These are phyloP conservation scores for Backusella psychrophila DNA, from an alignment of 192 early-diverging fungal species.

Conservation along the genomic window DNA sequence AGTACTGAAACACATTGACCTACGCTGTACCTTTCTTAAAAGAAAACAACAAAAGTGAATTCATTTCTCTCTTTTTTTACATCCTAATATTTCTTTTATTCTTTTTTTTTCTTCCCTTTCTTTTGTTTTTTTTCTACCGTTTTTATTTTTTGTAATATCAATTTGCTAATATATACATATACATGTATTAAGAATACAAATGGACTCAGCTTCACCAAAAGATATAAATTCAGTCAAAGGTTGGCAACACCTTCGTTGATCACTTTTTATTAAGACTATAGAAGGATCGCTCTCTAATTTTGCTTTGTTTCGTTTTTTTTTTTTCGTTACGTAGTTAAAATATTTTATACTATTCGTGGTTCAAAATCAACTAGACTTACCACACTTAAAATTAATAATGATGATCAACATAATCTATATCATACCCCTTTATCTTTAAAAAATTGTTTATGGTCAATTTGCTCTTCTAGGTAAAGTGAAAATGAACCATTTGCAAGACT, in stretches of 20 bases:
- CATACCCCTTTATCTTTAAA: constrained; percentile 24
- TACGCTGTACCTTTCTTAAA: constrained; percentile 20
- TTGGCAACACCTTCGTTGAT: neutral
- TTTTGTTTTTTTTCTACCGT: neutral
- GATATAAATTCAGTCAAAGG: constrained; percentile 7
- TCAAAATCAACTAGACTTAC: constrained; percentile 27
- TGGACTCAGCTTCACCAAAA: neutral
- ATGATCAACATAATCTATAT: neutral
- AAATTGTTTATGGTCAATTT: constrained; percentile 32
- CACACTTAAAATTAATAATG: constrained; percentile 14
- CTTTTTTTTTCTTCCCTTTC: constrained; percentile 10
- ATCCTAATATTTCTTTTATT: constrained; percentile 14
- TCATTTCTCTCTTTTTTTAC: constrained; percentile 14
- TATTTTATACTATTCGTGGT: constrained; percentile 30
- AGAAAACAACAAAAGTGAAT: constrained; percentile 10
- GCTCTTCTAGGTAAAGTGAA: constrained; percentile 34
- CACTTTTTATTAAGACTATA: neutral
- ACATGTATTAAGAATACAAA: neutral
- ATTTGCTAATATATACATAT: neutral
- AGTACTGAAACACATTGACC: constrained; percentile 28
- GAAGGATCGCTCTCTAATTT: neutral
- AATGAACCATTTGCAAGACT: neutral
- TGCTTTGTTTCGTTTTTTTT: neutral
- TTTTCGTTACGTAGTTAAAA: constrained; percentile 28
- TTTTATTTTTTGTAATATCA: constrained; percentile 9